A percentile compares a stretch with the other conserved stretches of the same genome.
Evolutionary conservation across 2,329 filamentous ascomycete genomes (phyloP).

Genomic region (Aureobasidium sp.): DNA sequence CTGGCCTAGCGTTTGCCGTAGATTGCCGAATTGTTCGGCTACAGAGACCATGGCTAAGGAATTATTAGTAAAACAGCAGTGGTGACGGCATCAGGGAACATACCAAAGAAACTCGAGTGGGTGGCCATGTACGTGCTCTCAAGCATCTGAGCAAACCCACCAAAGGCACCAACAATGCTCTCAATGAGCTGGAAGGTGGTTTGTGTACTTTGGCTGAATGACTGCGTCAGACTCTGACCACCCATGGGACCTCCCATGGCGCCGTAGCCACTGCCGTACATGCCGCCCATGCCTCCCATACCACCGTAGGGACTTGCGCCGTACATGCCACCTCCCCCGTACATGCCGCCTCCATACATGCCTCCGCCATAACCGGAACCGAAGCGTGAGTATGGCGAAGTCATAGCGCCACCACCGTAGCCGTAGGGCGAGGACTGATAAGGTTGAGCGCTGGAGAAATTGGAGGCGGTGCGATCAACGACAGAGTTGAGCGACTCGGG

Average conservation of each 20-base stretch:
- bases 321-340: constrained; percentile 23
- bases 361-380: constrained; percentile 35
- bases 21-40: constrained; percentile 90
- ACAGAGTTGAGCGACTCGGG: constrained; percentile 70
- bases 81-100: background rate
- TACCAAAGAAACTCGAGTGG: constrained; percentile 96
- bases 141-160: constrained; percentile 96
- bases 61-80: background rate
- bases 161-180: constrained; percentile 92
- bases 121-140: constrained; percentile 99
- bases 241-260: constrained; percentile 48
- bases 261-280: constrained; percentile 20
- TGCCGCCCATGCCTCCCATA: constrained; percentile 20
- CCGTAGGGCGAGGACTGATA: constrained; percentile 50
- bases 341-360: constrained; percentile 32
- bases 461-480: constrained; percentile 81
- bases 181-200: constrained; percentile 98
- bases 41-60: constrained; percentile 87
- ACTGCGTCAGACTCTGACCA: constrained; percentile 88
- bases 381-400: constrained; percentile 48
- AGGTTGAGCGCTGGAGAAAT: constrained; percentile 49
- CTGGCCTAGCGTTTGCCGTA: constrained; percentile 87
- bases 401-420: constrained; percentile 39
- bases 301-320: constrained; percentile 29
- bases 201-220: constrained; percentile 89